Evolutionary conservation across 2,329 filamentous ascomycete species (phyloP).

Genomic region (Trichophyton mentagrophytes): DNA sequence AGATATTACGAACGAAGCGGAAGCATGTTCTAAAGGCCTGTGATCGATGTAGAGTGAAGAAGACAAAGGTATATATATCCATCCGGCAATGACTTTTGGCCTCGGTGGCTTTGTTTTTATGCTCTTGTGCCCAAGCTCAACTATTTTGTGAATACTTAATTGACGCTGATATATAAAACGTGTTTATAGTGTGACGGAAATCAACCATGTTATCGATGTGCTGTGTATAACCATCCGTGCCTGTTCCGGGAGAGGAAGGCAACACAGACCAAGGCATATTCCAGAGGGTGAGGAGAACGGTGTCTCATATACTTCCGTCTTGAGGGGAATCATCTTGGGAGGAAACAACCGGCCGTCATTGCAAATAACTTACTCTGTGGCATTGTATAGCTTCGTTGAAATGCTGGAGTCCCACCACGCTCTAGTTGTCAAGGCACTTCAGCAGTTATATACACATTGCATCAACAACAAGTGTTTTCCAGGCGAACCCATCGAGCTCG

Average conservation of each 20-base stretch:
- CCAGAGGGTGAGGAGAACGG: slow-evolving; percentile 24
- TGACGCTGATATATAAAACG: slow-evolving; percentile 4
- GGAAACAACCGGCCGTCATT: not conserved
- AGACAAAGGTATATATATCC: slow-evolving; percentile 29
- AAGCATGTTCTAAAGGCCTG: slow-evolving; percentile 35
- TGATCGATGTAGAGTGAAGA: slow-evolving; percentile 35
- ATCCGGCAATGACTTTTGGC: not conserved
- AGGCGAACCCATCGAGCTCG: slow-evolving; percentile 29
- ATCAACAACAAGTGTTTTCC: slow-evolving; percentile 32
- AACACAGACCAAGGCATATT: slow-evolving; percentile 34
- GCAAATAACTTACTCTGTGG: not conserved
- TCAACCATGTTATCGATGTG: slow-evolving; percentile 34
- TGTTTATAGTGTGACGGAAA: slow-evolving; percentile 31
- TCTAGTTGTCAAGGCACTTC: slow-evolving; percentile 31
- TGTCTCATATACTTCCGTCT: slow-evolving; percentile 2
- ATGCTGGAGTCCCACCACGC: slow-evolving; percentile 35
- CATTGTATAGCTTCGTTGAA: slow-evolving; percentile 28
- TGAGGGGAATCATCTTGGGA: not conserved
- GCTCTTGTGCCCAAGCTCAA: slow-evolving; percentile 1
- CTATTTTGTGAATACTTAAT: slow-evolving; percentile 7
- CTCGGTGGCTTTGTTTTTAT: not conserved
- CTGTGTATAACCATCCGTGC: slow-evolving; percentile 32
- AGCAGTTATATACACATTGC: slow-evolving; percentile 31
- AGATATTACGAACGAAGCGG: slow-evolving; percentile 32
- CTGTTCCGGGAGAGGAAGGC: slow-evolving; percentile 34